These are phyloP conservation scores for Nidula microcarpa DNA, from an alignment of 768 basidiomycete species.

Conservation along the genomic window DNA sequence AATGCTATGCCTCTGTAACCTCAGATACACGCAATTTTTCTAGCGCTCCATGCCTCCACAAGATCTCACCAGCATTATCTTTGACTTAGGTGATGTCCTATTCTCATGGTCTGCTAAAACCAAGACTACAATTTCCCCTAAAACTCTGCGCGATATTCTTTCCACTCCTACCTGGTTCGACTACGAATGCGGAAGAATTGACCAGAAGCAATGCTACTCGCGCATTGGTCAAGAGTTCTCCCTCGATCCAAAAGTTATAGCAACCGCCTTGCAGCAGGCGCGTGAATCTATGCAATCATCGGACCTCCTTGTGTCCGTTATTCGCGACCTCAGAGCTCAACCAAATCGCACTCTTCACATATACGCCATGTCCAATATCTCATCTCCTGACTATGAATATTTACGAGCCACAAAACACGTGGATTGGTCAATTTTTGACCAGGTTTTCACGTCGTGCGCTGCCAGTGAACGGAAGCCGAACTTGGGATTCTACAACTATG, in stretches of 20 bases:
- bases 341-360: slow-evolving; percentile 8
- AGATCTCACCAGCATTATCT: not conserved
- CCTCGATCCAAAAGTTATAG: not conserved
- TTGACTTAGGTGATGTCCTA: not conserved
- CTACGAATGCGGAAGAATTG: not conserved
- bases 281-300: not conserved
- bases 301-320: not conserved
- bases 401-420: slow-evolving; percentile 17
- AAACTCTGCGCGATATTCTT: not conserved
- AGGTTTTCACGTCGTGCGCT: slow-evolving; percentile 33
- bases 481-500: slow-evolving; percentile 31
- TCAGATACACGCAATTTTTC: no score
- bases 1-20: no score
- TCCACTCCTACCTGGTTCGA: not conserved
- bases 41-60: no score
- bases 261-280: not conserved
- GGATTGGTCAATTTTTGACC: slow-evolving; percentile 28
- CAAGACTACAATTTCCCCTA: not conserved
- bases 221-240: not conserved
- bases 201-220: not conserved
- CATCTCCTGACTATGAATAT: slow-evolving; percentile 28
- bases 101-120: not conserved
- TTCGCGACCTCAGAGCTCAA: not conserved
- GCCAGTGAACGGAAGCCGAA: slow-evolving; percentile 39
- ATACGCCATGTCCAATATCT: slow-evolving; percentile 42